phyloP scores from a whole-genome alignment of 768 basidiomycete genomes.

The Dioszegia crocea region DNA sequence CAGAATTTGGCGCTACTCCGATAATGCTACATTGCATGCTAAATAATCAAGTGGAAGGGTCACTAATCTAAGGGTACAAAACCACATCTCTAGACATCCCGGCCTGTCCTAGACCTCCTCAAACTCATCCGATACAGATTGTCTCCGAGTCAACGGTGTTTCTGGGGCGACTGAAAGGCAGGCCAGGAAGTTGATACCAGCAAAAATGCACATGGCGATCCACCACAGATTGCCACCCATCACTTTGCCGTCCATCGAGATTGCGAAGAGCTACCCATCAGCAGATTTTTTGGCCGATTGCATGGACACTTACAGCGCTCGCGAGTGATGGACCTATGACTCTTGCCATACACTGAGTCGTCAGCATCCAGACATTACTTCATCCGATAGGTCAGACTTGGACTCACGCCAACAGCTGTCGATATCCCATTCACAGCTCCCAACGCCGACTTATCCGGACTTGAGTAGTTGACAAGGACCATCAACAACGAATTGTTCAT shows the following conservation, averaged over 20 bases:
- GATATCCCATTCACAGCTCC: slow-evolving; percentile 47
- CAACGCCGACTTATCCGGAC: slow-evolving; percentile 41
- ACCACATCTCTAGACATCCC: too few species aligned
- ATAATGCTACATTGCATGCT: too few species aligned
- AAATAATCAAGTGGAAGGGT: too few species aligned
- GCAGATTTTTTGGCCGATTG: neutral
- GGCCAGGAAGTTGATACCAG: slow-evolving; percentile 36
- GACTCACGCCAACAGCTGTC: slow-evolving; percentile 41
- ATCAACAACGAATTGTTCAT: slow-evolving; percentile 38
- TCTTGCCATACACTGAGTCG: slow-evolving; percentile 36
- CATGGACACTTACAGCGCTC: slow-evolving; percentile 27
- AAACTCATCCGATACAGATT: neutral
- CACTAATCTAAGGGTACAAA: too few species aligned
- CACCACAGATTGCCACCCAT: slow-evolving; percentile 47
- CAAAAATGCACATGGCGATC: slow-evolving; percentile 48
- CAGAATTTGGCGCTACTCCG: too few species aligned
- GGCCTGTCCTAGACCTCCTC: too few species aligned
- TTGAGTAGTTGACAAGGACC: slow-evolving; percentile 43
- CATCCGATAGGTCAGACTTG: neutral
- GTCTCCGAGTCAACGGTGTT: neutral
- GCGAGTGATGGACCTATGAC: slow-evolving; percentile 46
- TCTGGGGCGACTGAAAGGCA: slow-evolving; percentile 20
- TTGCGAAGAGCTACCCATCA: slow-evolving; percentile 34
- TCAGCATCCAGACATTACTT: slow-evolving; percentile 4
- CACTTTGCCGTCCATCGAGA: slow-evolving; percentile 43